Evolutionary conservation across 805 yeast species (phyloP).

Genomic region (Lachancea cidri): DNA sequence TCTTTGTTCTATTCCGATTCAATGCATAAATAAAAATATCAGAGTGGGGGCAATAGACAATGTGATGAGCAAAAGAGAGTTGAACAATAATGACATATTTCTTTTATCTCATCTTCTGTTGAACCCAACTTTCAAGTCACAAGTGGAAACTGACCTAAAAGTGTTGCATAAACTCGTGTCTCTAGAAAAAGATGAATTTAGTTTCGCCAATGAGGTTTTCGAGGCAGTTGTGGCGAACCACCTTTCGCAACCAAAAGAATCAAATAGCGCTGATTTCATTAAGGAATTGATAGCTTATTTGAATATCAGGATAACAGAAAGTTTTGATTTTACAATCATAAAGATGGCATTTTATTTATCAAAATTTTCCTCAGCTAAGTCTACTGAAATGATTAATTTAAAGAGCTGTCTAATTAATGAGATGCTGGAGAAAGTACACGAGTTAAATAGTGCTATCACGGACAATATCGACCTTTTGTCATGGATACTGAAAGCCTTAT

Average conservation of each 20-base stretch:
- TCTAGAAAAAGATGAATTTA: slow-evolving; percentile 11
- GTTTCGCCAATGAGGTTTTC: slow-evolving; percentile 26
- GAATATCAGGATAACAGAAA: neutral
- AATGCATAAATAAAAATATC: slow-evolving; percentile 39
- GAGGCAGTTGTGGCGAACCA: slow-evolving; percentile 38
- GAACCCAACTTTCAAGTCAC: slow-evolving; percentile 51
- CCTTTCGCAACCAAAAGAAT: slow-evolving; percentile 36
- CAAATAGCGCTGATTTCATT: slow-evolving; percentile 16
- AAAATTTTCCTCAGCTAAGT: neutral
- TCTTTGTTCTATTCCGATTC: slow-evolving; percentile 41
- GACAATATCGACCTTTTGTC: neutral
- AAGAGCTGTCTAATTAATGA: neutral
- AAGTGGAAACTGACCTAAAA: slow-evolving; percentile 41
- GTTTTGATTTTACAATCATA: neutral
- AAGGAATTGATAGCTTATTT: neutral
- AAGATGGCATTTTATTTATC: slow-evolving; percentile 4
- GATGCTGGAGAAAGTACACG: neutral
- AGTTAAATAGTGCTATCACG: neutral
- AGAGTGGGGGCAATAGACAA: slow-evolving; percentile 27
- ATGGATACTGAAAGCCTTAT: neutral
- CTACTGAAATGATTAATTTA: neutral
- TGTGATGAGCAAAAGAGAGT: slow-evolving; percentile 12
- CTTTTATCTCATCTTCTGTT: slow-evolving; percentile 39
- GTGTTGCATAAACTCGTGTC: slow-evolving; percentile 15
- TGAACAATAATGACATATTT: slow-evolving; percentile 8